Conservation (phyloP, 768 basidiomycete genomes). For the Chlorophyllum brunneum region DNA sequence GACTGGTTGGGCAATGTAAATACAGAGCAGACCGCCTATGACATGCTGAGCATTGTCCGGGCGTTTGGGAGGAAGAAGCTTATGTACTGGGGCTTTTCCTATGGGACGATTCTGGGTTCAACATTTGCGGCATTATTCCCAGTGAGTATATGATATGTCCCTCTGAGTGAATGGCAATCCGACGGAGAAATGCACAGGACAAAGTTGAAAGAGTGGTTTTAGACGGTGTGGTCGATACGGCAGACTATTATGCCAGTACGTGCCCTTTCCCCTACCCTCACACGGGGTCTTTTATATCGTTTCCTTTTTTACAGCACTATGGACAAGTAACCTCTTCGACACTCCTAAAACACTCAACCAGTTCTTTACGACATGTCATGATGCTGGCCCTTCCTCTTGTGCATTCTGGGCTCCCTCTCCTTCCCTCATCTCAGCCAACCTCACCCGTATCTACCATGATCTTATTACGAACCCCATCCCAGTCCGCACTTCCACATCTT, state of each 20-base stretch:
- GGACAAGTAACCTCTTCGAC: conserved; percentile 33
- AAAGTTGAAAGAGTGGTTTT: conserved; percentile 34
- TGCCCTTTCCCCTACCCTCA: neutral
- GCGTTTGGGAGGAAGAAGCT: conserved; percentile 29
- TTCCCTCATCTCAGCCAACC: conserved; percentile 28
- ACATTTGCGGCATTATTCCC: conserved; percentile 22
- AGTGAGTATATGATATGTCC: conserved; percentile 8
- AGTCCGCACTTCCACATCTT: conserved; percentile 23
- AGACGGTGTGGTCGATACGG: conserved; percentile 38
- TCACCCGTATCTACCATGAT: conserved; percentile 29
- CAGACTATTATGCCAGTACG: conserved; percentile 35
- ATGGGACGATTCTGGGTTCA: conserved; percentile 20
- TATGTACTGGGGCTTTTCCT: conserved; percentile 32
- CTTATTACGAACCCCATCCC: conserved; percentile 30
- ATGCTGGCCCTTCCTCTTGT: conserved; percentile 32
- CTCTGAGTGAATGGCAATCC: neutral
- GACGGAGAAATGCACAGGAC: conserved; percentile 22
- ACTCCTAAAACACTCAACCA: conserved; percentile 30
- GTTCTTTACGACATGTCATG: conserved; percentile 34
- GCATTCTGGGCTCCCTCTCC: conserved; percentile 35
- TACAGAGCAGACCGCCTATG: conserved; percentile 32
- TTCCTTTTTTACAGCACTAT: conserved; percentile 21
- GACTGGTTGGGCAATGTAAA: conserved; percentile 28
- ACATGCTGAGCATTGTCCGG: conserved; percentile 32
- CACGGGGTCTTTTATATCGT: neutral